phyloP scores from a whole-genome alignment of 257 asterid species.

The Ilex aquifolium region DNA sequence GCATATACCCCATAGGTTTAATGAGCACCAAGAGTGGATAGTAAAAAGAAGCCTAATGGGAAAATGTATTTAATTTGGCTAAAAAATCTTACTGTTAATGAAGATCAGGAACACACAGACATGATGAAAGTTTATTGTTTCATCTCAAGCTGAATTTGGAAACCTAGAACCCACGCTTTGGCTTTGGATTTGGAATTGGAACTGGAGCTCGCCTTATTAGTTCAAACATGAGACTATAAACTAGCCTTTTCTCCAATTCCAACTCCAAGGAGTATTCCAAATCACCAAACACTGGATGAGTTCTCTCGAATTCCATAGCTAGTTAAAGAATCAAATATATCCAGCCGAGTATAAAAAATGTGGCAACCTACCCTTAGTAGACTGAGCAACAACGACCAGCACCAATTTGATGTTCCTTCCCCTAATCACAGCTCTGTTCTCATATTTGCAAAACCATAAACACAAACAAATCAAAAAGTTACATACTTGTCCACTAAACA shows the following conservation, averaged over 20 bases:
- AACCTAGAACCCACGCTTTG: too few species aligned
- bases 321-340: neutral
- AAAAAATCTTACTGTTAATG: too few species aligned
- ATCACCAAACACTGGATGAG: neutral
- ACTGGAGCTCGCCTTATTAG: constrained; percentile 2
- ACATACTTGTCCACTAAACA: neutral
- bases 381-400: constrained; percentile 60
- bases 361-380: constrained; percentile 46
- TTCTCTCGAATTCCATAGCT: neutral
- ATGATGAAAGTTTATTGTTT: too few species aligned
- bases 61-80: too few species aligned
- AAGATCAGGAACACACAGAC: too few species aligned
- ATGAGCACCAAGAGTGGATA: too few species aligned
- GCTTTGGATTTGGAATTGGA: too few species aligned
- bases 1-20: too few species aligned
- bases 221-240: neutral
- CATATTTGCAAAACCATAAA: neutral
- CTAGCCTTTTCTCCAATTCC: neutral
- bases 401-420: constrained; percentile 83
- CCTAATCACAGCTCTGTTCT: constrained; percentile 56
- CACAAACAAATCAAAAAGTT: neutral
- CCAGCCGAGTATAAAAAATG: neutral
- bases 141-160: too few species aligned
- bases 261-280: neutral
- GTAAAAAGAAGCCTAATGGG: too few species aligned